These are phyloP conservation scores for Cytospora paraplurivora DNA, from an alignment of 2,329 filamentous ascomycete species.

Conservation along the genomic window DNA sequence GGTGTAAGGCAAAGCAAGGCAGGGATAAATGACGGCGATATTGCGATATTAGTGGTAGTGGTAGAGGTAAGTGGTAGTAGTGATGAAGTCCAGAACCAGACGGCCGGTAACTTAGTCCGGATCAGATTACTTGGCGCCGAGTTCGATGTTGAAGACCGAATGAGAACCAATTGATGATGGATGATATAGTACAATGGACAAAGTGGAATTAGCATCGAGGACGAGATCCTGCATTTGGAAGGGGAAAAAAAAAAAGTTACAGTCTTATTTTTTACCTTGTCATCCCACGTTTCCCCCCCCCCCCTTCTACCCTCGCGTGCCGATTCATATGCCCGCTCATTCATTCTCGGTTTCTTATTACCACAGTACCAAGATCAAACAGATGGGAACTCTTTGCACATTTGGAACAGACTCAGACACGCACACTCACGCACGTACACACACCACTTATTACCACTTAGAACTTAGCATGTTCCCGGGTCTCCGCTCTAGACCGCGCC, in stretches of 20 bases:
- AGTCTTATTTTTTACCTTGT: background rate
- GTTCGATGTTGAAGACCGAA: too few relatives aligned
- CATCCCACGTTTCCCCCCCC: background rate
- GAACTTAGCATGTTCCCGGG: background rate
- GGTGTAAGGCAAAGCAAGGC: background rate
- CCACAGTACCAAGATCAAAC: background rate
- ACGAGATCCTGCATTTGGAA: background rate
- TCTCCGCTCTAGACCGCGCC: background rate
- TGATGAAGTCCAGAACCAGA: background rate
- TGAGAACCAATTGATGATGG: too few relatives aligned
- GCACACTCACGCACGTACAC: background rate
- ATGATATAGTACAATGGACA: background rate
- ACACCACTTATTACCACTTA: conserved; percentile 2
- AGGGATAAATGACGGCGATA: too few relatives aligned
- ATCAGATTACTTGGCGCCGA: too few relatives aligned
- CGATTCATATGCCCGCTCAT: background rate
- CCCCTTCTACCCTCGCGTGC: background rate
- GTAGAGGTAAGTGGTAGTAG: background rate
- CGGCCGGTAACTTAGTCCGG: background rate
- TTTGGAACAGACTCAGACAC: too few relatives aligned
- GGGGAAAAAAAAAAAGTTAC: background rate
- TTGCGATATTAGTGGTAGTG: background rate
- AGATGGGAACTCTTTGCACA: background rate
- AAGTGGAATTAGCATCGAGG: background rate
- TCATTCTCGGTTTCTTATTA: background rate